phyloP scores from a whole-genome alignment of 2,329 filamentous ascomycete species.

The Botrytis medusae region DNA sequence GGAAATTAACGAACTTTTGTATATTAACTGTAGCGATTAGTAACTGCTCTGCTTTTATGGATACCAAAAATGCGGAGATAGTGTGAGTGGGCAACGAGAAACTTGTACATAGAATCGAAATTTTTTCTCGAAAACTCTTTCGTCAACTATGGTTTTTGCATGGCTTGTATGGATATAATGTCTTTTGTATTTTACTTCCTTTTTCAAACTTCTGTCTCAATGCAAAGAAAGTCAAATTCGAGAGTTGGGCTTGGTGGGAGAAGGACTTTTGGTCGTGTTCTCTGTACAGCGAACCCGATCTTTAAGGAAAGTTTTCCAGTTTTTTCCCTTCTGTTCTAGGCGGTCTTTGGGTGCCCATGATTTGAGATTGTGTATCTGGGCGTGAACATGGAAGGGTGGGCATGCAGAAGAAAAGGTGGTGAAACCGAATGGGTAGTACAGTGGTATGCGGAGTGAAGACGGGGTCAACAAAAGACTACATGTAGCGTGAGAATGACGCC shows the following conservation, averaged over 20 bases:
- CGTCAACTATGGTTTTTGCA: background rate
- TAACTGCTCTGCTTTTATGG: slow-evolving; percentile 5
- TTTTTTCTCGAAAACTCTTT: background rate
- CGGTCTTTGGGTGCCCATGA: background rate
- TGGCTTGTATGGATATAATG: background rate
- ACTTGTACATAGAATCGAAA: slow-evolving; percentile 16
- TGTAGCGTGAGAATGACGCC: background rate
- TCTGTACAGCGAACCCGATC: no score
- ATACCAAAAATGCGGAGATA: slow-evolving; percentile 12
- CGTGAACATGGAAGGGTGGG: background rate
- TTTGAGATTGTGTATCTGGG: background rate
- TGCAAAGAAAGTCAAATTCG: background rate
- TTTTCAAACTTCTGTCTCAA: background rate
- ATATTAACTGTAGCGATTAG: slow-evolving; percentile 18
- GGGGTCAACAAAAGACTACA: background rate
- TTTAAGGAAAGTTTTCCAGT: background rate
- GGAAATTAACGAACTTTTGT: slow-evolving; percentile 21
- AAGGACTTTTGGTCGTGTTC: background rate
- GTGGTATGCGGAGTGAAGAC: background rate
- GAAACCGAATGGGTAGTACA: background rate
- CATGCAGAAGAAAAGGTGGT: background rate
- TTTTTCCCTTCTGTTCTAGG: background rate
- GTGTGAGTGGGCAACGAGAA: background rate
- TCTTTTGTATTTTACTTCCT: background rate
- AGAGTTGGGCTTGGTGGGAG: background rate